Evolutionary conservation across 441 rosid species (phyloP), one percentile per base, ranked within the genome.

Genomic region (Isatis lusitanica): DNA sequence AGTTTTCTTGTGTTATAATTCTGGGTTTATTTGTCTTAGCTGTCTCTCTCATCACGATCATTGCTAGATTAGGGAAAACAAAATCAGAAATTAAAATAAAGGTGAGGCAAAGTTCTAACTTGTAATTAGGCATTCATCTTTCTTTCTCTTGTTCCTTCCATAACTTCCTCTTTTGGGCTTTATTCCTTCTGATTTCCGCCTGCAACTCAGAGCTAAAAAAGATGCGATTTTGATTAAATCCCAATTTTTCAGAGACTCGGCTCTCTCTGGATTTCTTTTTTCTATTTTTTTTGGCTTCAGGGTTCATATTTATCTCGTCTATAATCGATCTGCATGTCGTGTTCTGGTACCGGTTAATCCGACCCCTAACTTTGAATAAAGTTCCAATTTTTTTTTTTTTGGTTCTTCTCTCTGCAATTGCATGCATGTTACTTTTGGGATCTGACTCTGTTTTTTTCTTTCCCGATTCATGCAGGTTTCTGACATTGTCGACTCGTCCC

Each of bases 391-490:
- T 67, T 33, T 6, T 35, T 35, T 16, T 35, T 33, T 11, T 39
- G 74, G 63, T 16, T 56, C 48, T 55, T 70, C 39, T 33, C 70
- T 63, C 71, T 55, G 61, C 26, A 11, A 61, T 56, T 55, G 60
- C 55, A 47, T 76, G 75, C 75, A 76, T 64, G 68, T 40, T 40
- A 11, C 53, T 56, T 40, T 10, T 18, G 42, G 56, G 39, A 9
- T 57, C 40, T 64, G 76, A 64, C 31, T 57, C 30, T 36, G 9
- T 12, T 48, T 58, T 46, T 30, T 61, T 1, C 24, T 24, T 55
- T 52, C 26, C 18, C 48, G 69, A 53, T 62, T 62, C 66, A 11
- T 73, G 78, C 81, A 78, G 70, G 74, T 43, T 52, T 66, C 28
- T 71, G 21, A 31, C 36, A 12, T 40, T 48, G 0, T 57, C 51